phyloP scores from a whole-genome alignment of 2,329 filamentous ascomycete genomes.

The Penicillium crustosum region DNA sequence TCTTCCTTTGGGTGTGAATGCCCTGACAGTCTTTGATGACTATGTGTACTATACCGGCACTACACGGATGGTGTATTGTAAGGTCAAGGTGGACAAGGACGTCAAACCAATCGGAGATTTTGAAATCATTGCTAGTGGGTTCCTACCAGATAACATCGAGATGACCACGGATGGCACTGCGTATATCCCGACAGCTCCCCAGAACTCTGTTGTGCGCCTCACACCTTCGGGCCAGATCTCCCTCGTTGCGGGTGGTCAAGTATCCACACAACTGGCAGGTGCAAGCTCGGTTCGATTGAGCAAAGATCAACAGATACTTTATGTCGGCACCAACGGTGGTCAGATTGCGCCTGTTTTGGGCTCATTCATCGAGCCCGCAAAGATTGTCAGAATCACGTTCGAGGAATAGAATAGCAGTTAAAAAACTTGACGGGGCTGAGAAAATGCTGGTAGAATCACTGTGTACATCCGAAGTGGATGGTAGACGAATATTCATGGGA shows the following conservation, averaged over 20 bases:
- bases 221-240: slow-evolving; percentile 23
- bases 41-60: slow-evolving; percentile 28
- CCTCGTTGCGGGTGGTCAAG: slow-evolving; percentile 23
- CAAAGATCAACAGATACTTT: slow-evolving; percentile 18
- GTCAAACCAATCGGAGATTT: slow-evolving; percentile 20
- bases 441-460: neutral
- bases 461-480: neutral
- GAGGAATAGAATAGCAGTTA: neutral
- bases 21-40: slow-evolving; percentile 14
- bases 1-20: slow-evolving; percentile 25
- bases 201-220: slow-evolving; percentile 26
- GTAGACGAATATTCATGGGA: neutral
- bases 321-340: slow-evolving; percentile 27
- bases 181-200: slow-evolving; percentile 25
- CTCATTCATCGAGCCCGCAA: slow-evolving; percentile 24
- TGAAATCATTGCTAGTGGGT: slow-evolving; percentile 26
- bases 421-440: neutral
- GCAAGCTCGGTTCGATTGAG: slow-evolving; percentile 20
- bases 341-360: slow-evolving; percentile 26
- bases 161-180: slow-evolving; percentile 21
- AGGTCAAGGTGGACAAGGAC: slow-evolving; percentile 20
- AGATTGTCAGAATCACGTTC: slow-evolving; percentile 21
- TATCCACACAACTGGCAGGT: slow-evolving; percentile 25
- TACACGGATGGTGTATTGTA: slow-evolving; percentile 24
- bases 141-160: slow-evolving; percentile 25